Evolutionary conservation across 2,329 filamentous ascomycete genomes (phyloP), one percentile per base, ranked within the genome.

Genomic region (Colletotrichum musicola): DNA sequence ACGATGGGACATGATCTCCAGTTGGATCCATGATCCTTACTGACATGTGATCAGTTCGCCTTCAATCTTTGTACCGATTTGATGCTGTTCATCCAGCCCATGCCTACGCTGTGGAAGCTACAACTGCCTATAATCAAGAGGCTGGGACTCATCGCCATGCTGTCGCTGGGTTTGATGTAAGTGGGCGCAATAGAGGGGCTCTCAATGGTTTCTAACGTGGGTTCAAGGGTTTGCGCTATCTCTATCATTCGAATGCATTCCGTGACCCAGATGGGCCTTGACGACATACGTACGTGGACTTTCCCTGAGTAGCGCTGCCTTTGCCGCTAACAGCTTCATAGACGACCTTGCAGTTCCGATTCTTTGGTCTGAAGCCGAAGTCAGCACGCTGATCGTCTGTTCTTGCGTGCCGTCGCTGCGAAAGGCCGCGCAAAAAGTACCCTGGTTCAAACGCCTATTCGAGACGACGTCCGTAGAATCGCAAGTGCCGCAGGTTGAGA

Each of bases 51-150:
- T 16, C 47, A 75, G 72, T 75, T 74, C 35, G 74, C 72, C 16
- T 75, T 79, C 64, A 81, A 81, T 67, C 72, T 81, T 35, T 71
- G 70, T 6, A 80, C 78, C 40, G 77, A 80, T 56, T 72, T 81
- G 38, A 71, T 77, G n/a, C 69, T 81, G 14, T 79, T 80, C 62
- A 70, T 78, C n/a, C 74, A 80, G 54, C 79, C 79, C 3, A 77
- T 81, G 14, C 79, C 79, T 1, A 71, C 76, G 14, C 75, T 80
- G 67, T 75, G 75, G 67, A 75, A 73, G 25, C 66, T 81, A 20
- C 76, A 79, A 27, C 71, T 80, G n/a, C 78, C 74, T 1, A 7
- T 73, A 3, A 68, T 69, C 6, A 75, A 76, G 64, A 67, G 74
- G 38, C 59, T 76, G 18, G 73, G 72, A 4, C 63, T 75, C 13